Base-by-base conservation (phyloP, 202 grass and related monocot species). In the Bolboschoenoplectus hybrid region DNA sequence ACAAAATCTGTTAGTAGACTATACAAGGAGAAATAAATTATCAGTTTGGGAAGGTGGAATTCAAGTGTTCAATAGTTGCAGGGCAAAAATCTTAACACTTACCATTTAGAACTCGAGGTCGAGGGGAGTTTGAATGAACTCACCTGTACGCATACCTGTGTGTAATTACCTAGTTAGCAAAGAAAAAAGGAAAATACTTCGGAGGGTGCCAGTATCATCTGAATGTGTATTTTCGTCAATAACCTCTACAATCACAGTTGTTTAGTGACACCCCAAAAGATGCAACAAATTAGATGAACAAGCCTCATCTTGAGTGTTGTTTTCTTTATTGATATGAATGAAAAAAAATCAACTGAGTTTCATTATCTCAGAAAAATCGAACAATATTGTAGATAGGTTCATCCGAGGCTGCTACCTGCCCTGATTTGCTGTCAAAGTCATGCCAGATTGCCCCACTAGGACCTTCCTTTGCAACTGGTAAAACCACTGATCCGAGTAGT, bases 341-440 rank as follows among this genome's bases (percentile, higher is more conserved):
- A 61, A 84, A 2, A 44, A 44, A 50, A 17, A 10, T 65, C 10
- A 65, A 77, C 0, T 74, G 9, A 3, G 57, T 80, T 75, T 38
- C 73, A 77, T 26, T 64, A 49, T 47, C 13, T 72, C 41, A 49
- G 49, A 86, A 64, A 47, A 38, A 69, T 16, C 4, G 47, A 12
- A 47, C 41, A 73, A 19, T 35, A 84, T 9, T 26, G 16, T 56
- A 81, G 63, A 69, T 49, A 66, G 71, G 0, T 80, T 51, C 60
- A 49, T 66, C 9, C 11, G 32, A 61, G 2, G 43, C 8, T 76
- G 32, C 47, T 91, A 96, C 97, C 93, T 96, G 91, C 77, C 93
- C 93, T 74, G 79, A 91, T 94, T 91, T 91, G 69, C 89, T 99
- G 88, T 99, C 93, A 34, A 99, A 90, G 32, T 91, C 87, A 71